Percentiles rank a stretch among this genome's conserved stretches.
These are phyloP conservation scores for Arthroderma sp. DNA, from an alignment of 2,329 filamentous ascomycete genomes.

Conservation along the genomic window DNA sequence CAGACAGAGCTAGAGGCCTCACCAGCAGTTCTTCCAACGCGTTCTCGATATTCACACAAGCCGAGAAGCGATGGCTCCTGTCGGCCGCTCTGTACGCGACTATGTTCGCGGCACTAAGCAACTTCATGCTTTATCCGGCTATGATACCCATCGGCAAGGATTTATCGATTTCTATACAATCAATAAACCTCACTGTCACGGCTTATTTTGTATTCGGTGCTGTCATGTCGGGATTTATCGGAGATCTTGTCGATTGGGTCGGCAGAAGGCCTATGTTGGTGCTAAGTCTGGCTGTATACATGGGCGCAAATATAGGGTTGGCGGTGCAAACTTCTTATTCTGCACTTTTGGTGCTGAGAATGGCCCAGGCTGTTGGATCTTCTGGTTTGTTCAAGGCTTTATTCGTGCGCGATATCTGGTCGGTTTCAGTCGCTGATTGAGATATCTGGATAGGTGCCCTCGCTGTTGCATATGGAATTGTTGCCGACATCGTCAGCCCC, in stretches of 20 bases:
- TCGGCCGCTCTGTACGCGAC: slow-evolving; percentile 3
- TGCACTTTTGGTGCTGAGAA: slow-evolving; percentile 14
- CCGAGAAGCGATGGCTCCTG: slow-evolving; percentile 1
- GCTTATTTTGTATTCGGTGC: slow-evolving; percentile 10
- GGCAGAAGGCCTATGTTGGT: slow-evolving; percentile 16
- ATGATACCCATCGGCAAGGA: neutral
- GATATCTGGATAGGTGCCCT: neutral
- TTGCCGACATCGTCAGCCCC: neutral
- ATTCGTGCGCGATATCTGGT: neutral
- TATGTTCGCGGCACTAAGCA: slow-evolving; percentile 4
- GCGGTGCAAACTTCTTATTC: slow-evolving; percentile 13
- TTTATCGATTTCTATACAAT: neutral
- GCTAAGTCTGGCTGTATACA: slow-evolving; percentile 12
- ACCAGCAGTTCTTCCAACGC: neutral
- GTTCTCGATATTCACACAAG: neutral
- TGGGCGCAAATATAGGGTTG: slow-evolving; percentile 14
- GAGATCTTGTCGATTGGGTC: slow-evolving; percentile 14
- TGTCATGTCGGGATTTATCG: slow-evolving; percentile 14
- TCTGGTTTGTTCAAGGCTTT: neutral
- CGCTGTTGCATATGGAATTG: slow-evolving; percentile 1
- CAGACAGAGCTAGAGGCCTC: too few relatives aligned
- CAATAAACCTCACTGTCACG: slow-evolving; percentile 14
- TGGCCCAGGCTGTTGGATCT: slow-evolving; percentile 11
- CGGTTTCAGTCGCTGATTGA: neutral
- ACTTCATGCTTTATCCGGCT: neutral